Conservation (phyloP, 2,329 filamentous ascomycete species). For the Helotiales sp. region DNA sequence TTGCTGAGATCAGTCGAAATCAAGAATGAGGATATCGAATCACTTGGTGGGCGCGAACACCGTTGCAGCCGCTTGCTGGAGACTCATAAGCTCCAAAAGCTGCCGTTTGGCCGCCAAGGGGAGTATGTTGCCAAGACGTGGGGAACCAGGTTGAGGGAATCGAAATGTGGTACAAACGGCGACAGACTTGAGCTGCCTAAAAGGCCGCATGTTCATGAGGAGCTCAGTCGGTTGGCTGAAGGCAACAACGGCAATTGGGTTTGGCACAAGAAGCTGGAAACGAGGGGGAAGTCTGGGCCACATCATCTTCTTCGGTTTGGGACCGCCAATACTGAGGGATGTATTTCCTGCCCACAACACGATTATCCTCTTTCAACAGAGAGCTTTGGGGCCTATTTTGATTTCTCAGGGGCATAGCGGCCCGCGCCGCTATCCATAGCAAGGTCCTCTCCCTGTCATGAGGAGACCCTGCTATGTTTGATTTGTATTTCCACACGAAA, state of each 20-base stretch:
- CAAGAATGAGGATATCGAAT: background rate
- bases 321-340: too few species aligned
- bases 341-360: background rate
- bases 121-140: background rate
- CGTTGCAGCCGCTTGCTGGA: background rate
- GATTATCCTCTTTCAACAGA: too few species aligned
- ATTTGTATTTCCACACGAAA: slow-evolving; percentile 1
- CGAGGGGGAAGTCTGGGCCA: too few species aligned
- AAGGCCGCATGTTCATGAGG: background rate
- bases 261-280: background rate
- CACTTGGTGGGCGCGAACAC: background rate
- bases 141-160: background rate
- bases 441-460: background rate
- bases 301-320: too few species aligned
- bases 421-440: slow-evolving; percentile 2
- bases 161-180: background rate
- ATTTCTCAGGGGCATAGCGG: background rate
- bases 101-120: background rate
- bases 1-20: background rate
- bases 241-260: background rate
- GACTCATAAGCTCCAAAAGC: background rate
- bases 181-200: background rate
- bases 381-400: background rate
- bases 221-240: background rate
- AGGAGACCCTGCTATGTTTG: background rate